A percentile compares a stretch with the other conserved stretches of the same genome.
These are phyloP conservation scores for Curvularia eragrostidis DNA, from an alignment of 2,329 filamentous ascomycete genomes.

Conservation along the genomic window DNA sequence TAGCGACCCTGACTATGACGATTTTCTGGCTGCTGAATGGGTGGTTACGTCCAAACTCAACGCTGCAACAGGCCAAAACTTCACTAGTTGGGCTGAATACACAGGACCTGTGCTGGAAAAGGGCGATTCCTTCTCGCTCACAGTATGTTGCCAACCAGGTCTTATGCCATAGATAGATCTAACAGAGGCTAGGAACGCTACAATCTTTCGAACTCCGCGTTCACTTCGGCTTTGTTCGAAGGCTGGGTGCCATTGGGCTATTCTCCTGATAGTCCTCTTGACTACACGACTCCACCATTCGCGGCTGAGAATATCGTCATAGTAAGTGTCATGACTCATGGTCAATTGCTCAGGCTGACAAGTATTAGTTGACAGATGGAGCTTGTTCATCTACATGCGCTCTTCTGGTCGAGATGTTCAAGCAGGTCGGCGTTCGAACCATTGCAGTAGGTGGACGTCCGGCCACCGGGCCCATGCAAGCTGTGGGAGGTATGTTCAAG, in stretches of 20 bases:
- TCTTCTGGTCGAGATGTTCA: constrained; percentile 55
- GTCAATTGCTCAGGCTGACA: background rate
- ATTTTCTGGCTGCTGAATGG: constrained; percentile 25
- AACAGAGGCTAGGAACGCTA: constrained; percentile 11
- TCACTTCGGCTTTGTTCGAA: constrained; percentile 1
- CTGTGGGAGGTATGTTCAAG: constrained; percentile 56
- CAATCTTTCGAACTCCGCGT: constrained; percentile 1
- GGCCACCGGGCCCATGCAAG: constrained; percentile 45
- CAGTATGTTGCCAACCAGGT: constrained; percentile 7
- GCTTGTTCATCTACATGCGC: constrained; percentile 64
- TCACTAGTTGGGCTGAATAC: constrained; percentile 52
- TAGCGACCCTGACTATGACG: constrained; percentile 6
- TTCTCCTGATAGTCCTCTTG: background rate
- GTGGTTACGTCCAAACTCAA: constrained; percentile 25
- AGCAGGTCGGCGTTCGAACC: constrained; percentile 57
- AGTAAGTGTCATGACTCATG: background rate
- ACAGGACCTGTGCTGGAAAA: constrained; percentile 33
- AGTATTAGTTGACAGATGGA: constrained; percentile 56
- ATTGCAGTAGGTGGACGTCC: constrained; percentile 65
- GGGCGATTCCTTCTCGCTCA: constrained; percentile 47
- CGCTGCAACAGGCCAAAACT: constrained; percentile 37
- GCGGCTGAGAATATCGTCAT: constrained; percentile 8
- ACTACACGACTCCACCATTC: background rate
- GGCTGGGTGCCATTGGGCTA: background rate
- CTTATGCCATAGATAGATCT: background rate